Conservation (phyloP, 2,329 filamentous ascomycete species). For the Trichoderma sp. region DNA sequence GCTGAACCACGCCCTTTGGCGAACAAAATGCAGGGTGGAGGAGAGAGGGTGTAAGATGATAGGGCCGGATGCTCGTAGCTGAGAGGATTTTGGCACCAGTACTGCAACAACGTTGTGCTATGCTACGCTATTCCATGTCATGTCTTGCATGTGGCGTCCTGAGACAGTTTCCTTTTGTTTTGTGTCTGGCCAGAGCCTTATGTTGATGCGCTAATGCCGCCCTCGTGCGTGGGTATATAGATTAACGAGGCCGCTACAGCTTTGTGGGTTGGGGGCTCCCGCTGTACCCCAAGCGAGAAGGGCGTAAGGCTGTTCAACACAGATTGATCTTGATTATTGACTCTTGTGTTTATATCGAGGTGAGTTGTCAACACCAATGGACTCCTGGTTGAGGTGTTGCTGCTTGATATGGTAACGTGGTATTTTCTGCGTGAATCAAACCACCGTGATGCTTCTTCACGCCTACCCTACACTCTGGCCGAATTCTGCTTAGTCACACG, state of each 20-base stretch:
- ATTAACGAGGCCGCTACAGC: not conserved
- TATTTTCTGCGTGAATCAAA: not conserved
- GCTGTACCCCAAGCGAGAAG: not conserved
- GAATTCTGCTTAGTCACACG: not conserved
- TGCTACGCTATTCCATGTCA: not conserved
- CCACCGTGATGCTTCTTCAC: not conserved
- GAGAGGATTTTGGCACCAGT: not conserved
- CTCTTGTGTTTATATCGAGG: not conserved
- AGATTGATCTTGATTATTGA: not conserved
- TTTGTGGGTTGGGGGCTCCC: not conserved
- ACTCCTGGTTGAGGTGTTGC: not conserved
- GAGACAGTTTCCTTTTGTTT: not conserved
- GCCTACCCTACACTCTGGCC: not conserved
- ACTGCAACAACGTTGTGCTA: not conserved
- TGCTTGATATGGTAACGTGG: not conserved
- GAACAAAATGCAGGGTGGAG: not conserved
- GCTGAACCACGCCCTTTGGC: not conserved
- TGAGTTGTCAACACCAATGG: not conserved
- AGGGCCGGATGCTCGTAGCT: not conserved
- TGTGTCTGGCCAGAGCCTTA: not conserved
- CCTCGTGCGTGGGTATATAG: not conserved
- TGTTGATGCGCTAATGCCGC: slow-evolving; percentile 1
- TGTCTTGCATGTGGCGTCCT: slow-evolving; percentile 12
- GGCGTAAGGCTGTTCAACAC: not conserved
- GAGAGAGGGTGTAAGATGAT: slow-evolving; percentile 21